These are phyloP conservation scores for Puccinia coronata DNA, from an alignment of 1,284 basidiomycete genomes.

Conservation along the genomic window DNA sequence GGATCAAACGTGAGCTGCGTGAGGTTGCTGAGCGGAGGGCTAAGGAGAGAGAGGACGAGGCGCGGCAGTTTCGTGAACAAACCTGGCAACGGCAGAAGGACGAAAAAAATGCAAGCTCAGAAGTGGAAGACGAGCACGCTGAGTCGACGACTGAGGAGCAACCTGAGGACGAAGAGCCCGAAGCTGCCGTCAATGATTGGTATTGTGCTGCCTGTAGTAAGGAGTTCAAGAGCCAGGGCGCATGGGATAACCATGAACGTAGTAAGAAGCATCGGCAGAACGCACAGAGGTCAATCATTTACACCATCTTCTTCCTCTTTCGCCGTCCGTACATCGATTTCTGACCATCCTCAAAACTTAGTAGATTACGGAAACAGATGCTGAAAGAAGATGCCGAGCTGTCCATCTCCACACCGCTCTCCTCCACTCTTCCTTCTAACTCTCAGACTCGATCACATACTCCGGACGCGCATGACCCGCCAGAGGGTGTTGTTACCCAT, in stretches of 20 bases:
- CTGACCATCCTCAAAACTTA: neutral
- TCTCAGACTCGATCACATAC: conserved; percentile 10
- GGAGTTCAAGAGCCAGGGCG: conserved; percentile 84
- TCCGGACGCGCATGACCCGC: neutral
- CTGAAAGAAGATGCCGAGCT: conserved; percentile 44
- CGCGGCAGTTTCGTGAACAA: conserved; percentile 55
- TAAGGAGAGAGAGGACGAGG: conserved; percentile 54
- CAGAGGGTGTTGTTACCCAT: neutral
- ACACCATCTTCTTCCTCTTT: neutral
- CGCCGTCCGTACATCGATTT: neutral
- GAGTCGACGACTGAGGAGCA: conserved; percentile 62
- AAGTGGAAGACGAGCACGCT: conserved; percentile 71
- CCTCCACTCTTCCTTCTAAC: conserved; percentile 7
- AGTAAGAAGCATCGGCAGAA: conserved; percentile 93
- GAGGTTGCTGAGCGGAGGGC: conserved; percentile 55
- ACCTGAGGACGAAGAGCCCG: conserved; percentile 59
- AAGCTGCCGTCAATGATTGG: conserved; percentile 62
- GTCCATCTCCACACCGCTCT: conserved; percentile 1
- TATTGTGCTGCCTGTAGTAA: conserved; percentile 97
- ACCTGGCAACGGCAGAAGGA: conserved; percentile 55
- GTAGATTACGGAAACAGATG: conserved; percentile 44
- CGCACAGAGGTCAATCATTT: conserved; percentile 66
- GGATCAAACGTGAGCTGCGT: conserved; percentile 48
- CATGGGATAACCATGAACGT: conserved; percentile 93
- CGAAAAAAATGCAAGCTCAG: conserved; percentile 50